Conservation (phyloP, 805 yeast species). For the Gaillardinia entomophila region DNA sequence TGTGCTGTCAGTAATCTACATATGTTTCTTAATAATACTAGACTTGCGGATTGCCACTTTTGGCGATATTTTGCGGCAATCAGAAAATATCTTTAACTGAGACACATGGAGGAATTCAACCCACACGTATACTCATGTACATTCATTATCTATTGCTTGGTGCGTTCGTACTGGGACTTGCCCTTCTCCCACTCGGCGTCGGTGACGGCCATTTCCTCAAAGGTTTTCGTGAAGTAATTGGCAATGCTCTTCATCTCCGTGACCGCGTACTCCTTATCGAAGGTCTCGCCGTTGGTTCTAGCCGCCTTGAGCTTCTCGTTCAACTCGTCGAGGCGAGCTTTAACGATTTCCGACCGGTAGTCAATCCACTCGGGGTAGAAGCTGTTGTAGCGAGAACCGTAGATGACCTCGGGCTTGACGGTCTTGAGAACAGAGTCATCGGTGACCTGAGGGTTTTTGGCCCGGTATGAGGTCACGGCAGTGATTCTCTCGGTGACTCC, state of each 20-base stretch:
- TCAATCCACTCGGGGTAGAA: conserved; percentile 35
- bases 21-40: not conserved
- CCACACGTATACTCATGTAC: too few relatives aligned
- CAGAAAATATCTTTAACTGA: too few relatives aligned
- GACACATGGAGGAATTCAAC: too few relatives aligned
- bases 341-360: conserved; percentile 21
- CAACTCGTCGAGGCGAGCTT: conserved; percentile 17
- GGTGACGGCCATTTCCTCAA: not conserved
- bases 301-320: conserved; percentile 7
- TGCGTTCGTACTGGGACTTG: not conserved
- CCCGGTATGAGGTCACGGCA: conserved; percentile 36
- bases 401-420: conserved; percentile 34
- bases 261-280: conserved; percentile 20
- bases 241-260: not conserved
- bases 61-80: too few relatives aligned
- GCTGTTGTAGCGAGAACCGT: conserved; percentile 26
- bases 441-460: conserved; percentile 19
- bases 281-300: conserved; percentile 6
- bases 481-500: conserved; percentile 34
- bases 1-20: conserved; percentile 32
- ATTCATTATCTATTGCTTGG: too few relatives aligned
- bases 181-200: not conserved
- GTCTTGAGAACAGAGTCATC: conserved; percentile 31
- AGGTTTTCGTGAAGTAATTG: not conserved
- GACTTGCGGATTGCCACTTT: too few relatives aligned